Conservation (phyloP, 2,329 filamentous ascomycete species). For the Mollisiaceae sp. region DNA sequence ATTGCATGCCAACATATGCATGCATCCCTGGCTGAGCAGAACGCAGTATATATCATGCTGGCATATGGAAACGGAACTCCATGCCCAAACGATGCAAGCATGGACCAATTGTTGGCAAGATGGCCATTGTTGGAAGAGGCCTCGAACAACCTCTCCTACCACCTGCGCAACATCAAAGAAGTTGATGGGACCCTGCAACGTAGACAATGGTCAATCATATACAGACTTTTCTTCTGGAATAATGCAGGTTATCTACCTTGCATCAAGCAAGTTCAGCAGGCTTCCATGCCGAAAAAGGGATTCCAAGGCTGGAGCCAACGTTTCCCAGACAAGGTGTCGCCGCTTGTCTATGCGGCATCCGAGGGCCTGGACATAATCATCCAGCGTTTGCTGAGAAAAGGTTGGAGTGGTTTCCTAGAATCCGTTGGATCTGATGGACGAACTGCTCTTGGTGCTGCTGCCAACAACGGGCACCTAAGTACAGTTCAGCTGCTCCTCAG, state of each 20-base stretch:
- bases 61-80: not conserved
- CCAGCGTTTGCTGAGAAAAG: not conserved
- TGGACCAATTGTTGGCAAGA: not conserved
- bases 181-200: not conserved
- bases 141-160: not conserved
- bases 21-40: not conserved
- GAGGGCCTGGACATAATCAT: not conserved
- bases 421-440: not conserved
- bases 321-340: not conserved
- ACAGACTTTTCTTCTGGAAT: not conserved
- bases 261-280: not conserved
- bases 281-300: not conserved
- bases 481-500: not conserved
- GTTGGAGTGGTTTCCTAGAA: not conserved
- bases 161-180: not conserved
- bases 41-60: not conserved
- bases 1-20: not conserved
- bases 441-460: conserved; percentile 9
- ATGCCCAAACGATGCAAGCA: not conserved
- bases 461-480: not conserved
- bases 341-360: not conserved
- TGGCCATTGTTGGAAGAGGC: not conserved
- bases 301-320: not conserved
- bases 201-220: not conserved
- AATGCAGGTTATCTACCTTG: not conserved